Evolutionary conservation across 306 rosid genomes (phyloP), one percentile per base, ranked within the genome.

Genomic region (Malus orientalis): DNA sequence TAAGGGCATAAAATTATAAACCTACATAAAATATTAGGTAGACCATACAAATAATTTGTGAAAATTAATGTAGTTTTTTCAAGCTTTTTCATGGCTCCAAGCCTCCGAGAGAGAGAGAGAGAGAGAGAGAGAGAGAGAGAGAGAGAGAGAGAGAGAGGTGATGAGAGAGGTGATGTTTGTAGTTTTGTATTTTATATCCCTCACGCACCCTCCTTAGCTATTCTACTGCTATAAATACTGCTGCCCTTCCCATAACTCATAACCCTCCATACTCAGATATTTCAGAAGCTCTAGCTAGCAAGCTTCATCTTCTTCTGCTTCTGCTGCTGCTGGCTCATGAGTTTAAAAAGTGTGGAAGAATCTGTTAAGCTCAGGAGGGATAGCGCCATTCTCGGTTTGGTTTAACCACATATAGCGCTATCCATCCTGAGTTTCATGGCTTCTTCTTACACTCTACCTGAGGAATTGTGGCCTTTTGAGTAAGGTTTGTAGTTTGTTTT

Each of bases 311-410:
- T 6, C 13, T 20, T 5, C 23, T n/a, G 64, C 32, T 66, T 23
- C 57, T 30, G 55, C 16, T 57, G 55, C 27, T 64, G 23, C 0
- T 11, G 33, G 45, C n/a, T 76, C 25, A 15, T 18, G 30, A 12
- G 30, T 10, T 9, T 11, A 3, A 18, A 29, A 22, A 75, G 83
- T 64, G 76, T 2, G 78, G 84, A 80, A 80, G 87, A 77, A 81
- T 86, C 97, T 81, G 87, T 89, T 33, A 91, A 91, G 97, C 97
- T 91, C 97, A 89, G 97, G 97, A 91, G 97, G 97, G 97, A 91
- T 91, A 91, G 97, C 97, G 92, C 94, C 94, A 71, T 76, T n/a
- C 42, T 22, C 33, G 71, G 36, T 54, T 47, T 76, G 54, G 18
- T 57, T 74, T 57, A 16, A 42, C 69, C 73, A 74, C 72, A 79